These are phyloP conservation scores for Macrophomina pseudophaseolina DNA, from an alignment of 2,329 filamentous ascomycete species.

Conservation along the genomic window DNA sequence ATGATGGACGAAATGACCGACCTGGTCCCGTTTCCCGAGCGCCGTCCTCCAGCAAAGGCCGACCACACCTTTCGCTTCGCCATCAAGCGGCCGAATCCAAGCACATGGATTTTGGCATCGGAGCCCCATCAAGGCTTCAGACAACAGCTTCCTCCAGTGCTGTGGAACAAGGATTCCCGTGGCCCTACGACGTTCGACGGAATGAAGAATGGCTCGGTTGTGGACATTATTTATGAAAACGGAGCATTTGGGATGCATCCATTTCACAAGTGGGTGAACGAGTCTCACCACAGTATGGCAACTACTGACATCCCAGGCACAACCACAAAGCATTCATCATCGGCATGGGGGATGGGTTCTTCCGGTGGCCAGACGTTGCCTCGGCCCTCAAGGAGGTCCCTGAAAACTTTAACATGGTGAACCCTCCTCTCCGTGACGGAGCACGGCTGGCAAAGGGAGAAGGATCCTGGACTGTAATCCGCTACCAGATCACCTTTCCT, in stretches of 20 bases:
- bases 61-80: slow-evolving; percentile 53
- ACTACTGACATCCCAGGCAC: slow-evolving; percentile 54
- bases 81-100: slow-evolving; percentile 26
- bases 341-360: slow-evolving; percentile 55
- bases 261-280: slow-evolving; percentile 44
- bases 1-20: slow-evolving; percentile 50
- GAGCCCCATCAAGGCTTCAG: slow-evolving; percentile 6
- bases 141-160: not conserved
- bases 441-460: slow-evolving; percentile 35
- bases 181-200: not conserved
- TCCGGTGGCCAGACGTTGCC: slow-evolving; percentile 59
- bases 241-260: slow-evolving; percentile 29
- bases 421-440: slow-evolving; percentile 61
- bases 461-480: slow-evolving; percentile 49
- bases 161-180: not conserved
- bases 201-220: slow-evolving; percentile 21
- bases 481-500: slow-evolving; percentile 54
- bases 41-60: slow-evolving; percentile 46
- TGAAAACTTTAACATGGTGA: slow-evolving; percentile 61
- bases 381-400: slow-evolving; percentile 56
- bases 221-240: slow-evolving; percentile 26
- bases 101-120: not conserved
- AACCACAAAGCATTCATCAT: slow-evolving; percentile 65
- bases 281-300: rapidly evolving
- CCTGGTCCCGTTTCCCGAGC: slow-evolving; percentile 54